Evolutionary conservation across 1,139 yeast genomes (phyloP), one percentile per base, ranked within the genome.

Genomic region (Saccharomyces hybrid): DNA sequence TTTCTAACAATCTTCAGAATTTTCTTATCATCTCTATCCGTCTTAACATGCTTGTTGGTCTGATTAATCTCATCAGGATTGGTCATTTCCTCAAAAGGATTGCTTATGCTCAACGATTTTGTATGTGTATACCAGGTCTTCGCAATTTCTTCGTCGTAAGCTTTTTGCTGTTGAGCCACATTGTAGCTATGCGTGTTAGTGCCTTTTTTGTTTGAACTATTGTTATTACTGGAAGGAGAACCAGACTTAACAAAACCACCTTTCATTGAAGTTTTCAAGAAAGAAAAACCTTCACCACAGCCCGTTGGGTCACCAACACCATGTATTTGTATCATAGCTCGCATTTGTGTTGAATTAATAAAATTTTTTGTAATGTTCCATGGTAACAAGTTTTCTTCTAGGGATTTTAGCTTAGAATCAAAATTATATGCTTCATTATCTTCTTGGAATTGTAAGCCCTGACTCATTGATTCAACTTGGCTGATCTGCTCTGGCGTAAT

Each of bases 241-340:
- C 78, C 80, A 42, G 79, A 72, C 62, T 91, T 88, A 52, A 81
- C 78, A 71, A 93, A 93, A 0, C 96, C 96, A 64, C 95, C 96
- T 71, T 91, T 93, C 87, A 93, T 95, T 0, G 98, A 88, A 0
- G 96, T 88, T 59, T 91, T 80, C 61, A 91, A 76, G 63, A 91
- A 87, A n/a, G 96, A 88, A 62, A 87, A 87, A 0, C 95, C 96
- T 59, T 88, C 86, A 0, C 96, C 95, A 58, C 88, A 82, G 34
- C 96, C 96, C 0, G 96, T 84, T 2, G 96, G 96, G 69, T 93
- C 99, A 51, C 98, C 99, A 57, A 86, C 95, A n/a, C 97, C 97
- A 66, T 89, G 90, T 46, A 95, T 80, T 66, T 91, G 97, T 49
- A 95, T 77, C 98, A 93, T 93, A 0, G 97, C 95, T 64, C 95